Evolutionary conservation across 441 rosid species (phyloP).

Genomic region (Biscutella laevigata): DNA sequence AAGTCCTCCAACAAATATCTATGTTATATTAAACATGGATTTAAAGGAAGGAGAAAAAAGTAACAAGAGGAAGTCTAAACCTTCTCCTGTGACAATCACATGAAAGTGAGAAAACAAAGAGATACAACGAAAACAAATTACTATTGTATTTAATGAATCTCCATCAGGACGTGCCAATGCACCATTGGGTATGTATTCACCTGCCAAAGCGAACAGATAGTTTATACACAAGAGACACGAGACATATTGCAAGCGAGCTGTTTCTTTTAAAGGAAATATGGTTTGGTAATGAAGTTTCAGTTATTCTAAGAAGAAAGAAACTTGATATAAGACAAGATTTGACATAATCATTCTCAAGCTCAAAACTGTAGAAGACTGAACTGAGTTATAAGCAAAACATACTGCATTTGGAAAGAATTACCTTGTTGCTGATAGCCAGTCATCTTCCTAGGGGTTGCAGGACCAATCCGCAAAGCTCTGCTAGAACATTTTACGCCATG

Average conservation of each 20-base stretch:
- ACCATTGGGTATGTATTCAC: constrained; percentile 60
- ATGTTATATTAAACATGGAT: constrained; percentile 24
- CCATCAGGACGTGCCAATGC: constrained; percentile 45
- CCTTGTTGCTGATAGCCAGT: constrained; percentile 62
- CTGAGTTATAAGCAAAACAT: neutral
- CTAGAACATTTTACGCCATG: constrained; percentile 76
- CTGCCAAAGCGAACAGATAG: constrained; percentile 24
- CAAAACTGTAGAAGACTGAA: neutral
- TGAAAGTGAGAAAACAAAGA: neutral
- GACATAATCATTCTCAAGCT: neutral
- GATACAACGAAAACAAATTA: neutral
- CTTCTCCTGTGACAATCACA: neutral
- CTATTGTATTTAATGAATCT: constrained; percentile 56
- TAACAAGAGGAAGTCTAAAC: neutral
- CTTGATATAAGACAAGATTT: neutral
- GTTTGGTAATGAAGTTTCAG: neutral
- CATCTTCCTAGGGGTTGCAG: constrained; percentile 87
- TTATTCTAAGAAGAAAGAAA: neutral
- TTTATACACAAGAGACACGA: neutral
- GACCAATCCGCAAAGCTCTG: constrained; percentile 93
- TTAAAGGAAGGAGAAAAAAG: neutral
- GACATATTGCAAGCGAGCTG: no score
- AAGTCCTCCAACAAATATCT: constrained; percentile 97
- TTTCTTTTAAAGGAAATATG: neutral
- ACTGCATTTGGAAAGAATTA: neutral